Base-by-base conservation (phyloP, 2,329 filamentous ascomycete genomes). In the Colletotrichum ledebouriae region DNA sequence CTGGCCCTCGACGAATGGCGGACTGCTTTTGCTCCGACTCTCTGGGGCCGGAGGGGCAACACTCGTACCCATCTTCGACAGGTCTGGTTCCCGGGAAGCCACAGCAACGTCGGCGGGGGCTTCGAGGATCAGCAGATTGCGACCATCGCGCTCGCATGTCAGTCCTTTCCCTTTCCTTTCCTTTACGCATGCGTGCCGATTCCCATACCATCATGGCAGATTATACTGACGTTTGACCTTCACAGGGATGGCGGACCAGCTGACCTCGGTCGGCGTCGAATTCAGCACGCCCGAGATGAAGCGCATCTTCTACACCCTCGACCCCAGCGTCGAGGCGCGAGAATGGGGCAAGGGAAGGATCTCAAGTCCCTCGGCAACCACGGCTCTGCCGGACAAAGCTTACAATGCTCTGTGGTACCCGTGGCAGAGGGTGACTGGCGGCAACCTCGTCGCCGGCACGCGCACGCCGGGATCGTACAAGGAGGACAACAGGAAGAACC, bases 51-150 rank as follows among this genome's bases (percentile, higher is more conserved):
- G 47, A 70, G 65, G 44, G 50, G 37, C 10, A 71, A 73, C 53
- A 61, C 44, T 2, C 62, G 49, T 3, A 71, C 71, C 3, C 59
- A 71, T 2, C 73, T 74, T 17, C 67, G 70, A 4, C 73, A 74
- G 34, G 73, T 73, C 13, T 86, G 84, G 84, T 90, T 90, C 73
- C 85, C 87, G 0, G 88, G 87, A 12, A 83, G 83, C 60, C 88
- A 90, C 73, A 86, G 85, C 12, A 87, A 89, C 69, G 87, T 89
- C 56, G 87, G 87, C 6, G 87, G 87, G 25, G 87, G 87, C 0
- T 88, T 85, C 83, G 49, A 70, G 5, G 73, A 75, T 10, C 70
- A 73, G 41, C 72, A 74, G 44, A 73, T 74, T 2, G 73, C 73
- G 37, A 73, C 67, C 10, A 74, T 75, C 6, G 61, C 73, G 1